Evolutionary conservation across 495 filamentous ascomycete genomes (phyloP).

Genomic region (Neurospora tetraspora): DNA sequence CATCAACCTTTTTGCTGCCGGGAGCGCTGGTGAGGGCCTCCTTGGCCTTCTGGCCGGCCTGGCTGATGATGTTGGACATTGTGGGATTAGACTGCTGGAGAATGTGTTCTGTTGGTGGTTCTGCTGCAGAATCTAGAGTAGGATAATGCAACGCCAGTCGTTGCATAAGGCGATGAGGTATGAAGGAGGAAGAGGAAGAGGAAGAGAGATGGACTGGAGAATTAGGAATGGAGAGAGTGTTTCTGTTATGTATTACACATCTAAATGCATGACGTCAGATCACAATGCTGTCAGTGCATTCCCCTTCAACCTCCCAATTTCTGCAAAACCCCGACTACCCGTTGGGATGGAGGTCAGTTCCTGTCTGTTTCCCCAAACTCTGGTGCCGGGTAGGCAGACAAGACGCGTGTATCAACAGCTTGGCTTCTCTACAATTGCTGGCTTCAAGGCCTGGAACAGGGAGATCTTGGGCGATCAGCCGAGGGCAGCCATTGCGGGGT

Average conservation of each 20-base stretch:
- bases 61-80: conserved; percentile 12
- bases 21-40: conserved; percentile 21
- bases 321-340: neutral
- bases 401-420: neutral
- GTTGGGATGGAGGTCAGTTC: too few species aligned
- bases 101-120: neutral
- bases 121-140: neutral
- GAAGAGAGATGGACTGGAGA: neutral
- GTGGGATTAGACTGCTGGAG: neutral
- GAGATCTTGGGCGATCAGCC: neutral
- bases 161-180: neutral
- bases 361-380: too few species aligned
- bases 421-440: neutral
- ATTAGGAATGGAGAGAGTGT: neutral
- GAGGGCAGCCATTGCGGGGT: neutral
- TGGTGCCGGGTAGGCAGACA: neutral
- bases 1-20: conserved; percentile 27
- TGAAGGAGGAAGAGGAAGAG: neutral
- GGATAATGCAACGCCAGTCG: neutral
- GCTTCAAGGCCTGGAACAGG: neutral
- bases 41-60: conserved; percentile 17
- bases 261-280: neutral
- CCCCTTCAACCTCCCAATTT: neutral
- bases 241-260: neutral
- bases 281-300: neutral